Evolutionary conservation across 2,329 filamentous ascomycete genomes (phyloP).

Genomic region (Ambrosiella beaveri): DNA sequence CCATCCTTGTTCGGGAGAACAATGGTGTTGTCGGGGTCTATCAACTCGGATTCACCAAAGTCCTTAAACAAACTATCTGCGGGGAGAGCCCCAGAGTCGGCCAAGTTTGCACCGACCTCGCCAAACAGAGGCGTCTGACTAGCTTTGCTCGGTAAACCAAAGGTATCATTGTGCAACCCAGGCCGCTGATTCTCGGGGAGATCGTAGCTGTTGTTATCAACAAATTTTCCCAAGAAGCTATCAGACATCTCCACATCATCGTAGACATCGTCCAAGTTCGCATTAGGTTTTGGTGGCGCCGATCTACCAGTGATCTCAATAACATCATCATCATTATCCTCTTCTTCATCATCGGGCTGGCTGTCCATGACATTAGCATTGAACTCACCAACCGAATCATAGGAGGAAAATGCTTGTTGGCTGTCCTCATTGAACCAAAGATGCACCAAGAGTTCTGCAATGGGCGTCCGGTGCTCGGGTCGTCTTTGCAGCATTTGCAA

Average conservation of each 20-base stretch:
- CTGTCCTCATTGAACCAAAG: constrained; percentile 45
- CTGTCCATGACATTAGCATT: constrained; percentile 25
- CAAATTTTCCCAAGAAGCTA: constrained; percentile 8
- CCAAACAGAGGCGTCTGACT: not conserved
- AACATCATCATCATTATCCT: constrained; percentile 26
- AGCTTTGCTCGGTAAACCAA: not conserved
- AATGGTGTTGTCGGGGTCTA: constrained; percentile 16
- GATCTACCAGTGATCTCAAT: not conserved
- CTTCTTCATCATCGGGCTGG: constrained; percentile 20
- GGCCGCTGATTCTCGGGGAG: not conserved
- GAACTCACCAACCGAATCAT: constrained; percentile 42
- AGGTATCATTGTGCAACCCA: not conserved
- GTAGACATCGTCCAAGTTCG: not conserved
- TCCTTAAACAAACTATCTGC: not conserved
- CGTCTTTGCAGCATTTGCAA: constrained; percentile 64
- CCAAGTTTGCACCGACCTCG: not conserved
- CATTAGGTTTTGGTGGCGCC: not conserved
- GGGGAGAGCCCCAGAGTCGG: constrained; percentile 10
- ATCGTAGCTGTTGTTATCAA: not conserved
- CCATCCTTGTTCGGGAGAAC: constrained; percentile 14
- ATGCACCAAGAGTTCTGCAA: constrained; percentile 51
- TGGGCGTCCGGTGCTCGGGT: constrained; percentile 58
- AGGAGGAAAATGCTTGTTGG: constrained; percentile 16
- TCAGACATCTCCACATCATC: constrained; percentile 12
- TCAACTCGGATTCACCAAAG: constrained; percentile 18